These are phyloP conservation scores for Stagonosporopsis chrysanthemi DNA, from an alignment of 2,329 filamentous ascomycete genomes.

Conservation along the genomic window DNA sequence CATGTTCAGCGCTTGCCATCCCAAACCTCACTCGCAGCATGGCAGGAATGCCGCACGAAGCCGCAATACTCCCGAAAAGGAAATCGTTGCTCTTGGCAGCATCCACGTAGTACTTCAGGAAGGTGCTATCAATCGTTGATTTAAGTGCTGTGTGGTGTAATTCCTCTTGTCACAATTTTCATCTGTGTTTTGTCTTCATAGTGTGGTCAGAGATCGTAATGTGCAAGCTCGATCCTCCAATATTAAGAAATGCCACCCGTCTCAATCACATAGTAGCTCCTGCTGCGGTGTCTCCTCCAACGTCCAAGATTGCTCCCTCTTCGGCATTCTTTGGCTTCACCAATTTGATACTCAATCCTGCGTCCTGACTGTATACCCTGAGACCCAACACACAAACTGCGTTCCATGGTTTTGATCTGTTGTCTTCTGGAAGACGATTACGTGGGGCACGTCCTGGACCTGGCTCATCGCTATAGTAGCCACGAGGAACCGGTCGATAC, in stretches of 20 bases:
- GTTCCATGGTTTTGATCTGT: conserved; percentile 60
- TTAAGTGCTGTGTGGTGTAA: neutral
- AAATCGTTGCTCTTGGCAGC: neutral
- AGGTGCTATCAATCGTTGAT: no score
- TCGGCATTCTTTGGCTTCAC: conserved; percentile 40
- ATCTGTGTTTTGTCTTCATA: neutral
- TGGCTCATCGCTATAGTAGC: conserved; percentile 11
- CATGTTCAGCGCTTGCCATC: neutral
- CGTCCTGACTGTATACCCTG: conserved; percentile 55
- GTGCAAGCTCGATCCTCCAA: neutral
- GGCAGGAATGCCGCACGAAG: neutral
- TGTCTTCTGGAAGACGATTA: conserved; percentile 14
- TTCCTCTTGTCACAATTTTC: no score
- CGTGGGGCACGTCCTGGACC: neutral
- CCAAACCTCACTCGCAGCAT: neutral
- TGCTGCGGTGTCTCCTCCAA: conserved; percentile 40
- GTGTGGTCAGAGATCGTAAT: neutral
- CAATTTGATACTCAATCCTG: conserved; percentile 42
- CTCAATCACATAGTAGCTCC: conserved; percentile 45
- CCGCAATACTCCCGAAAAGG: neutral
- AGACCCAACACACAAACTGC: conserved; percentile 67
- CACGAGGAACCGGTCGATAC: conserved; percentile 5
- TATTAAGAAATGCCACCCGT: neutral
- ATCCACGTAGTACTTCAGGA: no score
- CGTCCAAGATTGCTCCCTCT: conserved; percentile 42